A percentile compares a stretch with the other conserved stretches of the same genome.
Evolutionary conservation across 306 rosid species (phyloP).

Genomic region (Castanea crenata): DNA sequence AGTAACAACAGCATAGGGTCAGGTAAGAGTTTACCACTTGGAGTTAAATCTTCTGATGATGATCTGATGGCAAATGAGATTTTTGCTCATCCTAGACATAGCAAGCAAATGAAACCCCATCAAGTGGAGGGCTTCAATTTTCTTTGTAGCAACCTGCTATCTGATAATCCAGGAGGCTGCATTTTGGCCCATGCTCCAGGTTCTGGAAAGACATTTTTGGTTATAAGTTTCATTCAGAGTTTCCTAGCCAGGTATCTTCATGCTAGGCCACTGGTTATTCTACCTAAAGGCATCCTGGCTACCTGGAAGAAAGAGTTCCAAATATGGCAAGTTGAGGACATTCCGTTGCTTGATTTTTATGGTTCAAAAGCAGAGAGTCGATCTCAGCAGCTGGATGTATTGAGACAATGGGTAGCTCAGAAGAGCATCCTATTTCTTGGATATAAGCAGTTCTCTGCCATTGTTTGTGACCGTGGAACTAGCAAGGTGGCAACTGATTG

Average conservation of each 20-base stretch:
- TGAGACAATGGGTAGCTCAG: slow-evolving; percentile 65
- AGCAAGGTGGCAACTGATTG: slow-evolving; percentile 40
- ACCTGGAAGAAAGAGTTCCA: slow-evolving; percentile 90
- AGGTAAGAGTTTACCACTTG: slow-evolving; percentile 25
- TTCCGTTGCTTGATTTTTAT: slow-evolving; percentile 73
- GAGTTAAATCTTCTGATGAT: slow-evolving; percentile 50
- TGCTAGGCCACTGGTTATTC: slow-evolving; percentile 88
- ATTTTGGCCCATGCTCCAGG: slow-evolving; percentile 98
- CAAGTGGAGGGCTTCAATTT: slow-evolving; percentile 93
- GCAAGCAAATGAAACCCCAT: slow-evolving; percentile 86
- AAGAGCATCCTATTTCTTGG: slow-evolving; percentile 90
- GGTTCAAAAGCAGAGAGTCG: slow-evolving; percentile 70
- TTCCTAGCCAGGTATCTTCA: slow-evolving; percentile 80
- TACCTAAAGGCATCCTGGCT: slow-evolving; percentile 87
- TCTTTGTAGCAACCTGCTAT: slow-evolving; percentile 72
- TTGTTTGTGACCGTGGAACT: slow-evolving; percentile 59
- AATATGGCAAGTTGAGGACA: slow-evolving; percentile 89
- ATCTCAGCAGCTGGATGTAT: slow-evolving; percentile 61
- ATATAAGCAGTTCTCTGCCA: slow-evolving; percentile 81
- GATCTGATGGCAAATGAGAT: slow-evolving; percentile 47
- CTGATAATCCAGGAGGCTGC: slow-evolving; percentile 88
- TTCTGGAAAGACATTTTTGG: slow-evolving; percentile 96
- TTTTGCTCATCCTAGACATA: slow-evolving; percentile 80
- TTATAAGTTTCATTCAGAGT: slow-evolving; percentile 95
- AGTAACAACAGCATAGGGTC: slow-evolving; percentile 40